Percentiles rank a stretch among this genome's conserved stretches.
Conservation (phyloP, 768 basidiomycete species). For the Collybia sp. region DNA sequence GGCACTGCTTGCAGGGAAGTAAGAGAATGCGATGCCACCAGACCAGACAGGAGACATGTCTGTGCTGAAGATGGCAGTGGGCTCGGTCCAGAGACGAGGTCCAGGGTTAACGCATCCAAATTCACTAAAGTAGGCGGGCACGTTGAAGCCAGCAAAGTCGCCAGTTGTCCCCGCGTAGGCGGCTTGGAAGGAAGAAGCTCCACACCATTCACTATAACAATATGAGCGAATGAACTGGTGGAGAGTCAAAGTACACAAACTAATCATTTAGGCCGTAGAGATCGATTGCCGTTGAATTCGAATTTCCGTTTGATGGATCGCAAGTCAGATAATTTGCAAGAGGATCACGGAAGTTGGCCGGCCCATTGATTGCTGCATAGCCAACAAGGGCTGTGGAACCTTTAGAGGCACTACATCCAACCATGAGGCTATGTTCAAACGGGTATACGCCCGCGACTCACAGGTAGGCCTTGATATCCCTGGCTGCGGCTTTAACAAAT, state of each 20-base stretch:
- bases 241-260: conserved; percentile 36
- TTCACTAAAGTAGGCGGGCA: conserved; percentile 89
- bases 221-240: conserved; percentile 2
- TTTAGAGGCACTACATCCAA: conserved; percentile 49
- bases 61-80: conserved; percentile 62
- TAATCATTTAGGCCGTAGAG: conserved; percentile 87
- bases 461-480: conserved; percentile 85
- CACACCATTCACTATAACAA: conserved; percentile 72
- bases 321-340: conserved; percentile 82
- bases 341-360: conserved; percentile 51
- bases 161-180: conserved; percentile 53
- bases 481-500: conserved; percentile 87
- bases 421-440: conserved; percentile 7
- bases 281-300: conserved; percentile 66
- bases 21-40: conserved; percentile 85
- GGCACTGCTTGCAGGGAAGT: conserved; percentile 77
- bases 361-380: conserved; percentile 82
- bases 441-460: conserved; percentile 26
- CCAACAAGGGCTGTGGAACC: conserved; percentile 67
- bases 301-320: conserved; percentile 48
- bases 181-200: conserved; percentile 49
- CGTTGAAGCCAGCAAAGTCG: conserved; percentile 61
- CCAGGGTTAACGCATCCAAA: conserved; percentile 65
- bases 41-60: conserved; percentile 81
- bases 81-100: conserved; percentile 79